Conservation (phyloP, 257 asterid species). For the Misopates orontium region DNA sequence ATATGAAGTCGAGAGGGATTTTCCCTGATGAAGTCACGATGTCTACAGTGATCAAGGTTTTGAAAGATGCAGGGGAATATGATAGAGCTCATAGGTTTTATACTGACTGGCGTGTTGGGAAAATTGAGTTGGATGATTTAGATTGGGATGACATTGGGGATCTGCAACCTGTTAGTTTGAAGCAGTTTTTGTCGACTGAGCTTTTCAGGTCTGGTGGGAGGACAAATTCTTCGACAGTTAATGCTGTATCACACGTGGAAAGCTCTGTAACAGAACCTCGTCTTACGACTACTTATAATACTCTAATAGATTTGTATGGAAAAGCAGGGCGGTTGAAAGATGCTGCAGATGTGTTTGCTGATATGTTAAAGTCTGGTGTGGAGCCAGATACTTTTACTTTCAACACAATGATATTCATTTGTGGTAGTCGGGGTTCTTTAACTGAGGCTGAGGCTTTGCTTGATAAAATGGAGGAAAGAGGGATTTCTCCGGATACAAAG, state of each 20-base stretch:
- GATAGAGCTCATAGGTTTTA: constrained; percentile 71
- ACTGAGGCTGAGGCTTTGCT: constrained; percentile 86
- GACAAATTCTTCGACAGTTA: constrained; percentile 31
- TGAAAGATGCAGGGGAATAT: constrained; percentile 80
- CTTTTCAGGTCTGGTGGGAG: constrained; percentile 82
- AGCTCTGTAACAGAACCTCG: constrained; percentile 47
- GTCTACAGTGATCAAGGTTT: constrained; percentile 81
- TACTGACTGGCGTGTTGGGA: constrained; percentile 78
- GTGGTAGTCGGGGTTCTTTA: constrained; percentile 77
- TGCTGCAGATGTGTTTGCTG: constrained; percentile 74
- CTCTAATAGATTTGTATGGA: constrained; percentile 89
- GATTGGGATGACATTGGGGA: constrained; percentile 64
- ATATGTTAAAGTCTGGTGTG: constrained; percentile 81
- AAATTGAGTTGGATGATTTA: constrained; percentile 62
- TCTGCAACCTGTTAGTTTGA: constrained; percentile 59
- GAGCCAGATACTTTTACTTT: constrained; percentile 71
- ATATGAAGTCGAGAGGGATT: constrained; percentile 81
- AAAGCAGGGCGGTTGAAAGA: constrained; percentile 84
- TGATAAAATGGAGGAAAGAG: constrained; percentile 73
- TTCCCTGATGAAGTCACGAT: constrained; percentile 90
- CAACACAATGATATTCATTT: constrained; percentile 81
- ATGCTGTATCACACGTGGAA: constrained; percentile 35
- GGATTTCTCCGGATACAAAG: constrained; percentile 78
- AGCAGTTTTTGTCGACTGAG: constrained; percentile 73
- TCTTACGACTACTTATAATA: constrained; percentile 76